These are phyloP conservation scores for Sugiyamaella smithiae DNA, from an alignment of 805 yeast genomes.

Conservation along the genomic window DNA sequence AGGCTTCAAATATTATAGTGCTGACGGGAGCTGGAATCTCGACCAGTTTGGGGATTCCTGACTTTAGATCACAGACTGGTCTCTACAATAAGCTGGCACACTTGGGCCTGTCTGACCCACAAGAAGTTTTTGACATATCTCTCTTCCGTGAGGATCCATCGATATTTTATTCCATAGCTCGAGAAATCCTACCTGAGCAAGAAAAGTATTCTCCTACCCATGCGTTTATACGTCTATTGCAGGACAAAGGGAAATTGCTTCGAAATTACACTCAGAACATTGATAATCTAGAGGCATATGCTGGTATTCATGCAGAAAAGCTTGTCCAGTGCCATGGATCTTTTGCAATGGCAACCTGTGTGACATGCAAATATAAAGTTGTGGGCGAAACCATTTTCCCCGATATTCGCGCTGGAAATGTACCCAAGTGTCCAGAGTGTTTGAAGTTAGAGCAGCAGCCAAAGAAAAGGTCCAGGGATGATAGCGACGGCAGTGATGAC, in stretches of 20 bases:
- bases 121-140: conserved; percentile 76
- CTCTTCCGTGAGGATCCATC: conserved; percentile 74
- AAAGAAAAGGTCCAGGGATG: conserved; percentile 37
- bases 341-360: conserved; percentile 82
- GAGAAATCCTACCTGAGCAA: conserved; percentile 71
- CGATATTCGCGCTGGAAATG: conserved; percentile 53
- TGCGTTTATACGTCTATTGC: conserved; percentile 67
- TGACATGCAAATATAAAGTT: conserved; percentile 65
- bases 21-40: conserved; percentile 93
- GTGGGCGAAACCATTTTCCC: conserved; percentile 64
- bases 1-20: conserved; percentile 62
- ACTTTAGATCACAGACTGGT: conserved; percentile 86
- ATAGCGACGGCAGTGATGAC: conserved; percentile 33
- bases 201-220: conserved; percentile 67
- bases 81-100: conserved; percentile 66
- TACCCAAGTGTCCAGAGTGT: conserved; percentile 76
- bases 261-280: conserved; percentile 90
- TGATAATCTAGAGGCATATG: conserved; percentile 80
- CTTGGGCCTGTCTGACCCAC: conserved; percentile 80
- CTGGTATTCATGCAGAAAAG: conserved; percentile 64
- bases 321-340: conserved; percentile 91
- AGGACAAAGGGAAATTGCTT: conserved; percentile 71
- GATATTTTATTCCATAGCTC: conserved; percentile 83
- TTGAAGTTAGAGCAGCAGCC: conserved; percentile 18
- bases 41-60: conserved; percentile 87